Conservation (phyloP, 2,329 filamentous ascomycete genomes). For the Colletotrichum sojae region DNA sequence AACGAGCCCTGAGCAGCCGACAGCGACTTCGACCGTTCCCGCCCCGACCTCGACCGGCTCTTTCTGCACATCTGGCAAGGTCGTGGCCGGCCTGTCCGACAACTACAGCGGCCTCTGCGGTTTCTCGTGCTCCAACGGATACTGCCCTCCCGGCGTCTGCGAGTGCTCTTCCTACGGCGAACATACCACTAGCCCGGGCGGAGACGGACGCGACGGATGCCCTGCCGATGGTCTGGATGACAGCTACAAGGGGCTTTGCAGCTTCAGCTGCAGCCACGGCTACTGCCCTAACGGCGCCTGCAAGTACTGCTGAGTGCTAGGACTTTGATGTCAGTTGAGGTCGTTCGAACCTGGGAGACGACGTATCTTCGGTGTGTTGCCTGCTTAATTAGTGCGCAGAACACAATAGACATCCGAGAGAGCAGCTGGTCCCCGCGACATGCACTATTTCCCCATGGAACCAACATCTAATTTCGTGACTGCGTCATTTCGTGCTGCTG, state of each 20-base stretch:
- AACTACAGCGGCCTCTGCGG: conserved; percentile 54
- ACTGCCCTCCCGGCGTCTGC: conserved; percentile 52
- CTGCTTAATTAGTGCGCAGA: too few species aligned
- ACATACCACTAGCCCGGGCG: conserved; percentile 41
- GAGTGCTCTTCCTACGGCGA: conserved; percentile 51
- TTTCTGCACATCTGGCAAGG: conserved; percentile 46
- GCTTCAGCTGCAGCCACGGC: conserved; percentile 60
- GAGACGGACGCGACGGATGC: conserved; percentile 49
- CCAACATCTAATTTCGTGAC: not conserved
- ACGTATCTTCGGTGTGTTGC: too few species aligned
- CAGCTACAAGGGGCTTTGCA: conserved; percentile 61
- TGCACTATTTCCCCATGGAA: not conserved
- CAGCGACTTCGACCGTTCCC: conserved; percentile 22
- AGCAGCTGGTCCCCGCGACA: too few species aligned
- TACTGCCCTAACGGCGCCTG: conserved; percentile 59
- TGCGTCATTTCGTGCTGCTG: not conserved
- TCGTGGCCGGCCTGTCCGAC: conserved; percentile 46
- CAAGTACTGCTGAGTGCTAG: conserved; percentile 34
- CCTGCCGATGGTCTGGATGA: conserved; percentile 51
- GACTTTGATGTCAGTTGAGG: not conserved
- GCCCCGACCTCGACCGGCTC: conserved; percentile 34
- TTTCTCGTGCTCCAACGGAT: conserved; percentile 50
- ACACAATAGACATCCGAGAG: too few species aligned
- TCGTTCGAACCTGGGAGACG: too few species aligned
- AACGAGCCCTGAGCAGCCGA: conserved; percentile 14